A percentile compares a stretch with the other conserved stretches of the same genome.
Evolutionary conservation across 352 stramenopile genomes (phyloP).

Genomic region (Globisporangium emineosum): DNA sequence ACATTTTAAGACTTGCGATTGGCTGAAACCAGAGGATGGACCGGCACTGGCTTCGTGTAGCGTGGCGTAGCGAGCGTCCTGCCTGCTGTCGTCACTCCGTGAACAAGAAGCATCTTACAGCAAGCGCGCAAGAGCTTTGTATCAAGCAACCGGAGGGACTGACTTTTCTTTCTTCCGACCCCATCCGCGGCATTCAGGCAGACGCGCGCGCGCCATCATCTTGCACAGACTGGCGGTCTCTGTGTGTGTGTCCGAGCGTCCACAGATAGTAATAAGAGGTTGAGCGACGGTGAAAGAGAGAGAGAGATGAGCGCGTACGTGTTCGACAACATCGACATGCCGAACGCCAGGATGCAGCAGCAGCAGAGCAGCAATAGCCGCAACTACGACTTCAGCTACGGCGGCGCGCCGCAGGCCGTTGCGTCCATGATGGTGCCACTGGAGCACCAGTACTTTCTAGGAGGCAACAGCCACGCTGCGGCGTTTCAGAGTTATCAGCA

Average conservation of each 20-base stretch:
- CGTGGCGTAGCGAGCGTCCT: conserved; percentile 3
- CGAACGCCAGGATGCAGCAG: conserved; percentile 1
- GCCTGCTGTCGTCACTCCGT: conserved; percentile 15
- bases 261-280: neutral
- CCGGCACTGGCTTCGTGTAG: neutral
- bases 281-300: neutral
- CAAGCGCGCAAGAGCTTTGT: neutral
- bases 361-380: neutral
- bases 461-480: neutral
- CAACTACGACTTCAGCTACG: conserved; percentile 1
- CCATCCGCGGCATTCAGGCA: neutral
- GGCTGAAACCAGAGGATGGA: conserved; percentile 11
- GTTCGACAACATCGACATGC: conserved; percentile 17
- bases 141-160: neutral
- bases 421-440: conserved; percentile 13
- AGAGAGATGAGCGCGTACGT: conserved; percentile 20
- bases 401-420: neutral
- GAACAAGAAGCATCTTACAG: neutral
- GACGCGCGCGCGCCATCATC: neutral
- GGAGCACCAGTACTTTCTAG: conserved; percentile 9
- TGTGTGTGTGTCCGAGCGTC: neutral
- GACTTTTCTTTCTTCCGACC: conserved; percentile 20
- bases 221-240: too few species aligned
- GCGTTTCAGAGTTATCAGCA: conserved; percentile 5
- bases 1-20: neutral